A percentile compares a stretch with the other conserved stretches of the same genome.
These are phyloP conservation scores for Naganishia albida DNA, from an alignment of 1,284 basidiomycete genomes.

Conservation along the genomic window DNA sequence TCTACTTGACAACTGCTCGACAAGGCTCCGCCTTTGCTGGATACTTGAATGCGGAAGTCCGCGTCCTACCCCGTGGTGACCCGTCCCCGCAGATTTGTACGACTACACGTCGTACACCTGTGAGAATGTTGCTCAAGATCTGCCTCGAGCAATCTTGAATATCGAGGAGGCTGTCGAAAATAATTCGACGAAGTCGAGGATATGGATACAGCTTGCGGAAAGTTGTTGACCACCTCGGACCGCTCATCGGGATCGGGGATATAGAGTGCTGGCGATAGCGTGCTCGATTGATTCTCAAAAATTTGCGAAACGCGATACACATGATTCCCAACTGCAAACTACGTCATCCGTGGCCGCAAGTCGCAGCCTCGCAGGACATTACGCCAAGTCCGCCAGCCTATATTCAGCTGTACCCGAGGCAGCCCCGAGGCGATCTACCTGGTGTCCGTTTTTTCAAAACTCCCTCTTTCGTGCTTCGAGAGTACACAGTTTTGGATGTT, in stretches of 20 bases:
- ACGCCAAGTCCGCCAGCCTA: background rate
- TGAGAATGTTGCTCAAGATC: no score
- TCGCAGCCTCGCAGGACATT: background rate
- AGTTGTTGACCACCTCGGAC: background rate
- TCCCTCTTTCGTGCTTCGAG: conserved; percentile 6
- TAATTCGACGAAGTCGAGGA: no score
- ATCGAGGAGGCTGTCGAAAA: no score
- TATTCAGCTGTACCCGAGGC: background rate
- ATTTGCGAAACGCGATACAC: background rate
- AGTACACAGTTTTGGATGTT: background rate
- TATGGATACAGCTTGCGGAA: no score
- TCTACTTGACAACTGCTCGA: no score
- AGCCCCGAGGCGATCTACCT: background rate
- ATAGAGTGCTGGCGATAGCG: background rate
- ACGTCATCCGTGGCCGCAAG: background rate
- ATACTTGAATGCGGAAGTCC: no score
- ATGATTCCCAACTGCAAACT: background rate
- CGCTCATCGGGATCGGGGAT: background rate
- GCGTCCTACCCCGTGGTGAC: no score
- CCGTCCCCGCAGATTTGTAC: no score
- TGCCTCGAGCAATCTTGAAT: no score
- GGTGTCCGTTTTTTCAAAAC: background rate
- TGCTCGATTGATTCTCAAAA: background rate
- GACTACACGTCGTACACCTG: no score
- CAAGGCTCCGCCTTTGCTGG: no score